These are phyloP conservation scores for Pinus taeda DNA, from an alignment of 75 land plant genomes.

Conservation along the genomic window DNA sequence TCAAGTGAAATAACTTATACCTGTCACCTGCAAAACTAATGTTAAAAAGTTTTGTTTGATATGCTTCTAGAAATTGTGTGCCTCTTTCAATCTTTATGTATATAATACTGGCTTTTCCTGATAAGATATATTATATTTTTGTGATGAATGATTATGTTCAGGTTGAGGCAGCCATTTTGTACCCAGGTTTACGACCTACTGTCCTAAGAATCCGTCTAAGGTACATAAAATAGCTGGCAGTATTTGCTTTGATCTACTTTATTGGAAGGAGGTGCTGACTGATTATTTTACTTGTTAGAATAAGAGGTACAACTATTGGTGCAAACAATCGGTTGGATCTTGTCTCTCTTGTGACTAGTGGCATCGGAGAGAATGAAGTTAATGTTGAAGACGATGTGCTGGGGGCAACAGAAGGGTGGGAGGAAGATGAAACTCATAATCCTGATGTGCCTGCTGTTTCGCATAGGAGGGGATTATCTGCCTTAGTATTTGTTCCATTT, in stretches of 20 bases:
- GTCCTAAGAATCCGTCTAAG: slow-evolving; percentile 88
- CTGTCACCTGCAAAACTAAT: not conserved
- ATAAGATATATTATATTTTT: not conserved
- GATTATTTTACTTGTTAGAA: slow-evolving; percentile 23
- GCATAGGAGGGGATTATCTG: slow-evolving; percentile 74
- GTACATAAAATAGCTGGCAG: slow-evolving; percentile 25
- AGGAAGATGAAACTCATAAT: slow-evolving; percentile 86
- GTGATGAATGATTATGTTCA: slow-evolving; percentile 21
- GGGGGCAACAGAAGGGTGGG: slow-evolving; percentile 67
- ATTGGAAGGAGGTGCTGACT: not conserved
- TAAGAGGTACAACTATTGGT: slow-evolving; percentile 80
- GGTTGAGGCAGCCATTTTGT: slow-evolving; percentile 86
- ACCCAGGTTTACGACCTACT: slow-evolving; percentile 80
- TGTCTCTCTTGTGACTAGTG: slow-evolving; percentile 83
- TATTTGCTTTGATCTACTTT: not conserved
- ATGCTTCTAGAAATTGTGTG: not conserved
- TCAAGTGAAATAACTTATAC: not conserved
- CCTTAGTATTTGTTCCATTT: slow-evolving; percentile 94
- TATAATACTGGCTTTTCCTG: not conserved
- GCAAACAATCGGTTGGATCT: slow-evolving; percentile 90
- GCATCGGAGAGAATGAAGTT: slow-evolving; percentile 59
- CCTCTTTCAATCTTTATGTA: not conserved
- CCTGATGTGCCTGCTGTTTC: slow-evolving; percentile 96
- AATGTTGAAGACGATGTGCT: slow-evolving; percentile 52
- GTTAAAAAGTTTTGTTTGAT: not conserved